Base-by-base conservation (phyloP, 2,329 filamentous ascomycete species). In the Aspergillus spinulosporus region DNA sequence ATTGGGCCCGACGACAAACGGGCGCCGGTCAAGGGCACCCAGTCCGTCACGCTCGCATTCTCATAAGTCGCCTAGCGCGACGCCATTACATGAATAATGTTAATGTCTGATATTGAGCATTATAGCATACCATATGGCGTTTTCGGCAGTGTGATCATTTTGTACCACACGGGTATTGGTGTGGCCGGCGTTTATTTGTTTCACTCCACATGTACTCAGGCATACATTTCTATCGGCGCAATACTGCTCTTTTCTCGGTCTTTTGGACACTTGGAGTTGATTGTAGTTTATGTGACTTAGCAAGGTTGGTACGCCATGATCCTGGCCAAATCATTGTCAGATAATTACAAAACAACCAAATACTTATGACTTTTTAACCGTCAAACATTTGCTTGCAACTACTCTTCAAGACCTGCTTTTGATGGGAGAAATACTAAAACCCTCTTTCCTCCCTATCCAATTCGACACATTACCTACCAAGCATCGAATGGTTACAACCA, bases 1-100 rank as follows among this genome's bases (percentile, higher is more conserved):
- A 72, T 55, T 76, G 31, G 73, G 71, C 64, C 82, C 82, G 9
- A 79, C 76, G 48, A 76, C 79, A 50, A 76, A 74, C 53, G 74
- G 74, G 5, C 73, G 74, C 48, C 72, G 72, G 34, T 77, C 74
- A 14, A 70, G 78, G 59, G 66, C 76, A 7, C 74, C 75, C 44
- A 79, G 77, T 70, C 78, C 78, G 6, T 85, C 84, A 7, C 60
- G 72, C 58, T 67, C 72, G 15, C 67, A 70, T 14, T 67, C 69
- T 42, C 68, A 67, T 49, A 72, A 68, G 56, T 74, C 72, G 14
- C 72, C 72, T 4, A 66, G 61, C 56, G 67, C 72, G 66, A 69
- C 69, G 15, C 71, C 72, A 3, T 62, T 73, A 52, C 68, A 73
- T 50, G 71, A 74, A 47, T 71, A 66, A 68, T 63, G 62, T 43